Evolutionary conservation across 805 yeast species (phyloP).

Genomic region (Ogataea wickerhamii): DNA sequence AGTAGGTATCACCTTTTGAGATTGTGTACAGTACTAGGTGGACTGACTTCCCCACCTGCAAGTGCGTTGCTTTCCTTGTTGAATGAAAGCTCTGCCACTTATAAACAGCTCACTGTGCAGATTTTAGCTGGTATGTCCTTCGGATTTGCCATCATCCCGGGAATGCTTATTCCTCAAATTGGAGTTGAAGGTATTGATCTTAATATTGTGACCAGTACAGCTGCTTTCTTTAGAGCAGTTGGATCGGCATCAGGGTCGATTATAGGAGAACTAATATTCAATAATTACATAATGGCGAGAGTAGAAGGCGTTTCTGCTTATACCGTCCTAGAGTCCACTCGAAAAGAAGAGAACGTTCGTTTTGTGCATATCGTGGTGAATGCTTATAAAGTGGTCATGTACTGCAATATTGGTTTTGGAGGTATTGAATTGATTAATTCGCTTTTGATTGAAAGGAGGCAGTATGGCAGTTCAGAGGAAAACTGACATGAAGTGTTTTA

Average conservation of each 20-base stretch:
- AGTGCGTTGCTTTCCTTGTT: slow-evolving; percentile 43
- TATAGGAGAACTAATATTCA: slow-evolving; percentile 40
- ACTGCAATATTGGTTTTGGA: slow-evolving; percentile 19
- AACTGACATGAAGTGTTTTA: no score
- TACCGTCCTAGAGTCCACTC: slow-evolving; percentile 4
- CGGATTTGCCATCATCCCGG: slow-evolving; percentile 47
- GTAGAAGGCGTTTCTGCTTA: slow-evolving; percentile 1
- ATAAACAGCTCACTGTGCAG: slow-evolving; percentile 42
- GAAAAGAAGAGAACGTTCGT: slow-evolving; percentile 2
- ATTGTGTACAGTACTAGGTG: slow-evolving; percentile 38
- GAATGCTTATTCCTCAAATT: slow-evolving; percentile 43
- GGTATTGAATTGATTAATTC: slow-evolving; percentile 13
- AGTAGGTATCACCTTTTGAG: slow-evolving; percentile 38
- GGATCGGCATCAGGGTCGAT: slow-evolving; percentile 48
- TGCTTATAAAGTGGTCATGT: slow-evolving; percentile 19
- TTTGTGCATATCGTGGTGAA: slow-evolving; percentile 9
- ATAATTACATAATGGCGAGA: slow-evolving; percentile 8
- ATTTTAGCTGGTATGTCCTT: slow-evolving; percentile 45
- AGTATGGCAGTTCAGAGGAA: no score
- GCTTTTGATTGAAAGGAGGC: slow-evolving; percentile 9
- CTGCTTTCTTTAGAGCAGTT: slow-evolving; percentile 43
- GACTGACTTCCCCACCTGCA: slow-evolving; percentile 41
- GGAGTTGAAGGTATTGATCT: slow-evolving; percentile 43
- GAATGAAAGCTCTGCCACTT: slow-evolving; percentile 34
- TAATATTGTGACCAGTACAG: slow-evolving; percentile 45